These are phyloP conservation scores for Picochlorum sp. DNA, from an alignment of 139 green algal species.

Conservation along the genomic window DNA sequence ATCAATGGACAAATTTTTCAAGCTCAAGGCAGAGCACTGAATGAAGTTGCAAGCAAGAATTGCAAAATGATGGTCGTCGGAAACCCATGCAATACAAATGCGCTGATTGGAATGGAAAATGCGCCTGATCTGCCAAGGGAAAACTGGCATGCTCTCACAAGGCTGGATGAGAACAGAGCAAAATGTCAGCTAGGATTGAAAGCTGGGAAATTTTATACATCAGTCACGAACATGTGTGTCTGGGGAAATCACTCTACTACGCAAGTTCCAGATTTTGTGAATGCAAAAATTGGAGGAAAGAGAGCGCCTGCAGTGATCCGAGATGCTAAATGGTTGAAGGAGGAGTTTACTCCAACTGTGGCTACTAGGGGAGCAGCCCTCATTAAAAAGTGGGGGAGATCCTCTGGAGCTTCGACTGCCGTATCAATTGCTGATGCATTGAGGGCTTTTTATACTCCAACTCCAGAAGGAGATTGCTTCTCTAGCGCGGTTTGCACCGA, in stretches of 20 bases:
- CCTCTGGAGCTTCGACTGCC: constrained; percentile 76
- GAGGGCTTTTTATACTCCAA: constrained; percentile 64
- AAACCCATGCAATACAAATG: constrained; percentile 92
- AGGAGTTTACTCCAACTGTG: constrained; percentile 77
- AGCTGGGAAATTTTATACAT: constrained; percentile 77
- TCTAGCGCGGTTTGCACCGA: constrained; percentile 62
- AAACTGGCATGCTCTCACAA: constrained; percentile 82
- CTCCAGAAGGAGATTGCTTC: constrained; percentile 80
- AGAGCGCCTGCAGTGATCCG: constrained; percentile 68
- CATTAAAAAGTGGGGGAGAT: constrained; percentile 92
- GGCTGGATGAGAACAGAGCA: constrained; percentile 75
- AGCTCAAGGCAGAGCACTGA: constrained; percentile 64
- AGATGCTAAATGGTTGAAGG: constrained; percentile 53
- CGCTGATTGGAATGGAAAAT: constrained; percentile 78
- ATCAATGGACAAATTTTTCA: constrained; percentile 83
- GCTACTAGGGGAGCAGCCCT: constrained; percentile 73
- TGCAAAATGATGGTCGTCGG: constrained; percentile 83
- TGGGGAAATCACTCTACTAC: constrained; percentile 96
- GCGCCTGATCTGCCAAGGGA: constrained; percentile 56
- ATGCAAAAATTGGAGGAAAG: constrained; percentile 72
- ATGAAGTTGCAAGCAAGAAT: constrained; percentile 58
- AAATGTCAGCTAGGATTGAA: constrained; percentile 90
- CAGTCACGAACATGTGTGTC: constrained; percentile 65
- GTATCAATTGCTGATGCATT: constrained; percentile 84
- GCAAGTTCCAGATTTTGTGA: constrained; percentile 89